A percentile compares a stretch with the other conserved stretches of the same genome.
These are phyloP conservation scores for Hanseniaspora sp. DNA, from an alignment of 1,139 yeast species.

Conservation along the genomic window DNA sequence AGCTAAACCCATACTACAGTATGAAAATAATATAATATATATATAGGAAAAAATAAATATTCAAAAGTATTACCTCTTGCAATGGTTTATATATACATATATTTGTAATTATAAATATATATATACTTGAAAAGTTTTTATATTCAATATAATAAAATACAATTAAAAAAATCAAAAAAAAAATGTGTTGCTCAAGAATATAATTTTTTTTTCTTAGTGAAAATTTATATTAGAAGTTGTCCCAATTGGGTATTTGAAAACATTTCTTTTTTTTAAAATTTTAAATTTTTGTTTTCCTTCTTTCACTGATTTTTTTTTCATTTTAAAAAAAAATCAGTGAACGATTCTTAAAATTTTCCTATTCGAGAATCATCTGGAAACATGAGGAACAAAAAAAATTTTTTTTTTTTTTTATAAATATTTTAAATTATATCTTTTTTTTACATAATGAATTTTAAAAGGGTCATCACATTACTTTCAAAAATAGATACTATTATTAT, in stretches of 20 bases:
- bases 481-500: too few species aligned
- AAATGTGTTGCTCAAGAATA: too few species aligned
- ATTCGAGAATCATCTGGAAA: not conserved
- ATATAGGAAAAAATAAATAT: slow-evolving; percentile 14
- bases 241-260: not conserved
- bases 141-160: too few species aligned
- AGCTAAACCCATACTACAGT: slow-evolving; percentile 64
- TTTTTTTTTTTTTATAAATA: not conserved
- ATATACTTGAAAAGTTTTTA: too few species aligned
- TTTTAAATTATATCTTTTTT: slow-evolving; percentile 47
- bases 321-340: too few species aligned
- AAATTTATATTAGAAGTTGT: not conserved
- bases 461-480: too few species aligned
- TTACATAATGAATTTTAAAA: slow-evolving; percentile 39
- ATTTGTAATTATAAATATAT: too few species aligned
- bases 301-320: too few species aligned
- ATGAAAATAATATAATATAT: not conserved
- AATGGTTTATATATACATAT: too few species aligned
- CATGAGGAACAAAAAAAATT: slow-evolving; percentile 11
- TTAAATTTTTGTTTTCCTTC: too few species aligned
- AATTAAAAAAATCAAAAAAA: too few species aligned
- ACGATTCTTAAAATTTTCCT: not conserved
- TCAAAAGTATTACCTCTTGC: not conserved
- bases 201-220: too few species aligned
- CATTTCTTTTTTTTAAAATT: not conserved